phyloP scores from a whole-genome alignment of 2,329 filamentous ascomycete species.

The Metarhizium humberi region DNA sequence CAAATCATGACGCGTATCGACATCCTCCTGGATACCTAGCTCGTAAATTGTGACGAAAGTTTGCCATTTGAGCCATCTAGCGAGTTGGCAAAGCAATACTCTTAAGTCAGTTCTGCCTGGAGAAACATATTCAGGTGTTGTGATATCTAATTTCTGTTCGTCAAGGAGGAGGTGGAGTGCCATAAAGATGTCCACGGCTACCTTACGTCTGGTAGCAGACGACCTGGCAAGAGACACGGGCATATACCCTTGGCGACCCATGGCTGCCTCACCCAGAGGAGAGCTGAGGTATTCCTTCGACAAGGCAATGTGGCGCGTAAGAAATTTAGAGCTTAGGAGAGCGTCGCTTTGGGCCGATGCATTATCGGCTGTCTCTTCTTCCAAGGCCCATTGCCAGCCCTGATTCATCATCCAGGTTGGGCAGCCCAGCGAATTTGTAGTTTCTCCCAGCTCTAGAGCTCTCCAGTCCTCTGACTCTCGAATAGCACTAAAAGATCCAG shows the following conservation, averaged over 20 bases:
- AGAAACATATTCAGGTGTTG: constrained; percentile 33
- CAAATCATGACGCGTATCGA: constrained; percentile 27
- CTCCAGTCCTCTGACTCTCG: constrained; percentile 36
- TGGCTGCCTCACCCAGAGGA: constrained; percentile 43
- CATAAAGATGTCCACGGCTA: constrained; percentile 60
- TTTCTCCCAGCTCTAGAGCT: constrained; percentile 35
- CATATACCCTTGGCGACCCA: constrained; percentile 50
- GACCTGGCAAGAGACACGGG: constrained; percentile 48
- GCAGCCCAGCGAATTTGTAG: constrained; percentile 37
- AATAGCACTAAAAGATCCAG: constrained; percentile 26
- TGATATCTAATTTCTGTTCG: constrained; percentile 72
- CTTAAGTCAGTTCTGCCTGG: constrained; percentile 45
- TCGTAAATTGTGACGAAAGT: constrained; percentile 39
- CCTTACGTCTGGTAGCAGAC: constrained; percentile 47
- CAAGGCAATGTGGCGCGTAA: constrained; percentile 44
- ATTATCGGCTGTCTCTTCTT: constrained; percentile 35
- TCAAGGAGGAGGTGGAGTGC: constrained; percentile 81
- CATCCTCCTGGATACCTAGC: constrained; percentile 41
- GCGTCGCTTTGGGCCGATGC: constrained; percentile 17
- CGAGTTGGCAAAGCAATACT: constrained; percentile 72
- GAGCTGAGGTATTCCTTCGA: constrained; percentile 59
- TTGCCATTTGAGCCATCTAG: constrained; percentile 69
- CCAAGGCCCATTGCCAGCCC: constrained; percentile 64
- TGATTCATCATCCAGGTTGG: constrained; percentile 51
- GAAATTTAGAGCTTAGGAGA: constrained; percentile 27